Percentiles rank a stretch among this genome's conserved stretches.
Evolutionary conservation across 2,329 filamentous ascomycete genomes (phyloP).

Genomic region (Pseudogymnoascus sp.): DNA sequence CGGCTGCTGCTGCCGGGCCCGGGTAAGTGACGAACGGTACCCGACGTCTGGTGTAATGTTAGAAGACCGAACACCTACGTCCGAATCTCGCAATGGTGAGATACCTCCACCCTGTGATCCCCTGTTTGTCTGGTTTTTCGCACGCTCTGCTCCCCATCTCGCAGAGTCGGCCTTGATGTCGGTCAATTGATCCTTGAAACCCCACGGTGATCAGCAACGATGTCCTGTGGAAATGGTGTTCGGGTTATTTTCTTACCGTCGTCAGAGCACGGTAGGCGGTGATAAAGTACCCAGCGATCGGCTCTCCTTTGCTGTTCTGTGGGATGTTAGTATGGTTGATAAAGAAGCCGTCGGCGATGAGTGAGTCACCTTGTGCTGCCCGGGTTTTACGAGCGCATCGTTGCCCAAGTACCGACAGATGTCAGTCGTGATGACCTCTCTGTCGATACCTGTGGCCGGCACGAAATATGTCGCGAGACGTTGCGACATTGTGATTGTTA

Average conservation of each 20-base stretch:
- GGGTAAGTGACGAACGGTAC: conserved; percentile 28
- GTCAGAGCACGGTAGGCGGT: conserved; percentile 72
- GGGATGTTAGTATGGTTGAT: neutral
- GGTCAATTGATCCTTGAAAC: conserved; percentile 44
- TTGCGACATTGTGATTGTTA: neutral
- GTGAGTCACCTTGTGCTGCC: conserved; percentile 54
- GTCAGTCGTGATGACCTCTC: conserved; percentile 76
- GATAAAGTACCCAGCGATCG: conserved; percentile 56
- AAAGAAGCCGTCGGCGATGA: neutral
- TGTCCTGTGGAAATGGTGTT: conserved; percentile 2
- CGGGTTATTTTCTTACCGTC: conserved; percentile 49
- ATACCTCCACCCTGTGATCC: conserved; percentile 28
- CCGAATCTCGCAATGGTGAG: conserved; percentile 22
- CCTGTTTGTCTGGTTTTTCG: conserved; percentile 21
- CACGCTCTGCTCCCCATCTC: conserved; percentile 36
- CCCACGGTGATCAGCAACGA: conserved; percentile 16
- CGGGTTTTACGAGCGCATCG: conserved; percentile 69
- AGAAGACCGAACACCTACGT: conserved; percentile 27
- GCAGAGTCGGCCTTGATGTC: conserved; percentile 44
- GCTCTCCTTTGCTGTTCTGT: neutral
- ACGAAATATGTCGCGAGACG: conserved; percentile 51
- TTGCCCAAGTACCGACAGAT: conserved; percentile 79
- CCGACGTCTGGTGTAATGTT: conserved; percentile 28
- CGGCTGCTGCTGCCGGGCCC: conserved; percentile 29
- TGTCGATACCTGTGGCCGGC: conserved; percentile 69